A percentile compares a stretch with the other conserved stretches of the same genome.
These are phyloP conservation scores for Oryza rufipogon DNA, from an alignment of 176 grass and related monocot genomes.

Conservation along the genomic window DNA sequence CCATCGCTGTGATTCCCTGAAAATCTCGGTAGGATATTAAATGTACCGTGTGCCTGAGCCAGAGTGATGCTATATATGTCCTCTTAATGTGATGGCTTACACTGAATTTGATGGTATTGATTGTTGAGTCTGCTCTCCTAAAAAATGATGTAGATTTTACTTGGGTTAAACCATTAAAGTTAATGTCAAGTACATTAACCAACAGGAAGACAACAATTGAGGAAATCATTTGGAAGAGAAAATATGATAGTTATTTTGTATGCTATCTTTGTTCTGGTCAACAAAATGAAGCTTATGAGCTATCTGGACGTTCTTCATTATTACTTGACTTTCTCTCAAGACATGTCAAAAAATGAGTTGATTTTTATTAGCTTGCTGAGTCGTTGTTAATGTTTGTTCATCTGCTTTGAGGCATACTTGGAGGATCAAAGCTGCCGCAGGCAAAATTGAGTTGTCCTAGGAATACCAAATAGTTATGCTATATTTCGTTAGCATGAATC, in stretches of 20 bases:
- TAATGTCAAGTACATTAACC: not conserved
- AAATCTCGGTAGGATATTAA: not conserved
- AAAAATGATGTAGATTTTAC: not conserved
- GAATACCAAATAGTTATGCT: not conserved
- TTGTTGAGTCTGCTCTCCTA: not conserved
- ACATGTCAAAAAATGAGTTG: not conserved
- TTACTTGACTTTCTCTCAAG: not conserved
- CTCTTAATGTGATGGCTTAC: not conserved
- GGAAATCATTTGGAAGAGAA: slow-evolving; percentile 11
- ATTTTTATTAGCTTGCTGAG: not conserved
- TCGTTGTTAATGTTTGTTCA: not conserved
- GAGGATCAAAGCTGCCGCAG: not conserved
- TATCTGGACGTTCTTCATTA: not conserved
- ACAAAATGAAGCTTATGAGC: not conserved
- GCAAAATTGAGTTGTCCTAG: not conserved
- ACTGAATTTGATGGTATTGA: not conserved
- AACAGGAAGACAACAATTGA: not conserved
- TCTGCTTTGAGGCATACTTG: not conserved
- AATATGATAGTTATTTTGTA: slow-evolving; percentile 3
- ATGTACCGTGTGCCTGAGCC: not conserved
- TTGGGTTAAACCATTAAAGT: not conserved
- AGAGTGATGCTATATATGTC: not conserved
- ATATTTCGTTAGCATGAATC: not conserved
- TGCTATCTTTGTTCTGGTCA: not conserved
- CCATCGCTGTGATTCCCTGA: not conserved